Conservation (phyloP, 2,329 filamentous ascomycete genomes). For the Amauroascus niger region DNA sequence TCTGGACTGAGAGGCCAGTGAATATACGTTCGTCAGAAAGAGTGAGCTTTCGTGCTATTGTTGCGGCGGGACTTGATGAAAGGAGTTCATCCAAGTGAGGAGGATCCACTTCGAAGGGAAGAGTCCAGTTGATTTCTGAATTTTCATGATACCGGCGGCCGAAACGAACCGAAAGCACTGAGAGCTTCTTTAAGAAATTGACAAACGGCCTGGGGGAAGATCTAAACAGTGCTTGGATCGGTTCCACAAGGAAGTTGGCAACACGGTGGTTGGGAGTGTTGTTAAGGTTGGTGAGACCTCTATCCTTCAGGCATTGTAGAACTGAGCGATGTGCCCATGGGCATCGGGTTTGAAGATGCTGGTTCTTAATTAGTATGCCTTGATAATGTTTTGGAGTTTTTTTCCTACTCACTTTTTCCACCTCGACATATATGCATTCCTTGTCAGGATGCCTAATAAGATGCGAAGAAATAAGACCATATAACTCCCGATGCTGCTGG, state of each 20-base stretch:
- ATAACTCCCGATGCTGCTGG: slow-evolving; percentile 30
- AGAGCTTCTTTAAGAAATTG: slow-evolving; percentile 30
- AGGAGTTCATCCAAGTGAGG: slow-evolving; percentile 30
- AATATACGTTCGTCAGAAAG: slow-evolving; percentile 26
- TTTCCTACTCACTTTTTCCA: slow-evolving; percentile 27
- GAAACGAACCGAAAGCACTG: slow-evolving; percentile 30
- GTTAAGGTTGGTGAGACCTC: not conserved
- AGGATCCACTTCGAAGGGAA: slow-evolving; percentile 26
- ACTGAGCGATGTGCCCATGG: slow-evolving; percentile 33
- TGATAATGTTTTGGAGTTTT: not conserved
- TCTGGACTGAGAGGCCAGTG: slow-evolving; percentile 21
- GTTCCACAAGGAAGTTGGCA: slow-evolving; percentile 30
- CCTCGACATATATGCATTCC: slow-evolving; percentile 26
- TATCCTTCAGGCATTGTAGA: slow-evolving; percentile 23
- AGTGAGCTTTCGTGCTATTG: slow-evolving; percentile 28
- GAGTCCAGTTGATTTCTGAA: slow-evolving; percentile 28
- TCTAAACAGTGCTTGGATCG: slow-evolving; percentile 32
- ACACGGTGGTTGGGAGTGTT: slow-evolving; percentile 19
- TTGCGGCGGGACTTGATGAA: slow-evolving; percentile 24
- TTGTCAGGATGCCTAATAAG: slow-evolving; percentile 28
- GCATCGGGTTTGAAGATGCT: slow-evolving; percentile 30
- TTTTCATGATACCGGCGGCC: slow-evolving; percentile 28
- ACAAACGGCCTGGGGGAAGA: slow-evolving; percentile 26
- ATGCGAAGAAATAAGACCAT: slow-evolving; percentile 27
- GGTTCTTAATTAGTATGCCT: not conserved